Base-by-base conservation (phyloP, 768 basidiomycete species). In the Ramaria sp. region DNA sequence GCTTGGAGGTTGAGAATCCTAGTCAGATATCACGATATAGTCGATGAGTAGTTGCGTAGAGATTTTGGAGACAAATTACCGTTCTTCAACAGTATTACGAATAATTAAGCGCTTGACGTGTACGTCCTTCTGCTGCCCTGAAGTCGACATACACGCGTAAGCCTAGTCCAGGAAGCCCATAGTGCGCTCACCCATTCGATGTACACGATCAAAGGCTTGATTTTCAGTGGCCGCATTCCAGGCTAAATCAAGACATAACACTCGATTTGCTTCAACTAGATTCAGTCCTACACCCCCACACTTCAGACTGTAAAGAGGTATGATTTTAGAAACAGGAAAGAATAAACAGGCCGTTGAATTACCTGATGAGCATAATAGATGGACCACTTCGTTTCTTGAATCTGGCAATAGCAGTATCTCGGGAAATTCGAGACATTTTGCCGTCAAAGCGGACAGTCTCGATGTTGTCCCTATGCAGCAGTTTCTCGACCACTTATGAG, bases 181-280 rank as follows among this genome's bases (percentile, higher is more conserved):
- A 19, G 13, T 7, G 30, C 7, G n/a, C 42, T 42, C 19, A 53
- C 43, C 84, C 46, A 85, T 78, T 22, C 84, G 79, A 68, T 86
- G 83, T 12, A 80, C 80, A 39, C 83, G 79, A 60, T 67, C 68
- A 41, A 73, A 75, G 5, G 85, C 85, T 61, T 88, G 86, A 0
- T 80, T 80, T 63, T 87, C 85, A 0, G 82, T 71, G 0, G 85
- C 85, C 61, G 78, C 84, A 63, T 84, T 86, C 85, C 85, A 87
- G 27, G 82, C 82, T 17, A 86, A 70, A 64, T 86, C 86, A 74
- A 88, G 75, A 66, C 83, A 85, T 43, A 87, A 73, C 31, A 86
- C 79, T 5, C 84, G 80, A 63, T 86, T 86, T 0, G 86, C 86
- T 12, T 75, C 68, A 2, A 82, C 80, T 7, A 88, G 70, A 64